Evolutionary conservation across 305 asterid species (phyloP).

Genomic region (Vinca major): DNA sequence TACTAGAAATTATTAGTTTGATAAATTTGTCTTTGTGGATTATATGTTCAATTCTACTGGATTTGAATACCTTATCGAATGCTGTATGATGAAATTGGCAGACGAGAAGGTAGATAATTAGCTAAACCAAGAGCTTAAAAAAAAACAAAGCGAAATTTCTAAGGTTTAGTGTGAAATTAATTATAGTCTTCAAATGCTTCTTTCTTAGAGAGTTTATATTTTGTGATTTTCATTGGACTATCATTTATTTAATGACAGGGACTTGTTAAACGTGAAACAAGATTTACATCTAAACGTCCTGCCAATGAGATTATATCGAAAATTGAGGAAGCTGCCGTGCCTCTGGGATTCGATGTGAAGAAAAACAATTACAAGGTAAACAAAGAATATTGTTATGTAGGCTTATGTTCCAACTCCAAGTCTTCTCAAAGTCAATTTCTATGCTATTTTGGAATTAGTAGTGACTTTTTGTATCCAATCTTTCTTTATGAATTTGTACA

Average conservation of each 20-base stretch:
- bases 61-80: not conserved
- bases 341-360: constrained; percentile 91
- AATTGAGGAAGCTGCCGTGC: constrained; percentile 78
- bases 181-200: not conserved
- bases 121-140: not conserved
- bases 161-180: not conserved
- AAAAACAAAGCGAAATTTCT: not conserved
- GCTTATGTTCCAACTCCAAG: not conserved
- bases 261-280: constrained; percentile 77
- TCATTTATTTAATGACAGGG: constrained; percentile 34
- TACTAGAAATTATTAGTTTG: not conserved
- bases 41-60: not conserved
- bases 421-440: not conserved
- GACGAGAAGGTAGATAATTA: not conserved
- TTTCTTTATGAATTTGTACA: not conserved
- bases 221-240: not conserved
- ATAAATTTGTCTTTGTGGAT: not conserved
- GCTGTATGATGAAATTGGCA: not conserved
- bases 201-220: not conserved
- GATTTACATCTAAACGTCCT: constrained; percentile 76
- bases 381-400: not conserved
- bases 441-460: not conserved
- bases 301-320: constrained; percentile 76
- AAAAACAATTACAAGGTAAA: constrained; percentile 79
- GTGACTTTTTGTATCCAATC: not conserved